Evolutionary conservation across 2,329 filamentous ascomycete genomes (phyloP).

Genomic region (Ascochyta lentis): DNA sequence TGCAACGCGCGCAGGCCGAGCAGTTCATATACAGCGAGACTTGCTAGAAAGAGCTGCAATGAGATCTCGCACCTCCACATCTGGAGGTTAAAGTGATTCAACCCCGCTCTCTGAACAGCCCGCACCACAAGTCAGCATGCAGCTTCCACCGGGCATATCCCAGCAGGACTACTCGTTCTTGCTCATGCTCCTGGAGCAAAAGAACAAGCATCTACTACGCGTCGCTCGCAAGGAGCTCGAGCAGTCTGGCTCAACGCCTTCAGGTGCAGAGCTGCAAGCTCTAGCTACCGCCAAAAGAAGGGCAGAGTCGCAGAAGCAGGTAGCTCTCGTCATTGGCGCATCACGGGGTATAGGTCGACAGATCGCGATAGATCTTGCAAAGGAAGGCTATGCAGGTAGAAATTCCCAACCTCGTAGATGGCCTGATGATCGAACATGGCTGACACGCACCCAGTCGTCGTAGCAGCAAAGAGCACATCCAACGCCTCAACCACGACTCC

Average conservation of each 20-base stretch:
- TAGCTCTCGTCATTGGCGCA: slow-evolving; percentile 76
- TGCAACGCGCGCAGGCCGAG: neutral
- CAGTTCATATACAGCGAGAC: neutral
- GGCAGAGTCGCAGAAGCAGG: slow-evolving; percentile 48
- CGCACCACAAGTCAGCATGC: neutral
- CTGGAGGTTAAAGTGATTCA: slow-evolving; percentile 1
- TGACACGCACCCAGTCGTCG: slow-evolving; percentile 61
- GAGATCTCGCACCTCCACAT: neutral
- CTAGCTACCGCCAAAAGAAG: slow-evolving; percentile 10
- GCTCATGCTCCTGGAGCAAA: slow-evolving; percentile 1
- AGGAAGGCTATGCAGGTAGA: slow-evolving; percentile 72
- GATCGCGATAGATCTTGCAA: slow-evolving; percentile 77
- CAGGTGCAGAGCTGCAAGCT: neutral
- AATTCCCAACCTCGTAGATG: neutral
- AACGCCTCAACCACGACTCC: slow-evolving; percentile 62
- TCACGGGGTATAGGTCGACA: slow-evolving; percentile 83
- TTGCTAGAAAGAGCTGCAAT: neutral
- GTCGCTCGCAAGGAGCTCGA: slow-evolving; percentile 4
- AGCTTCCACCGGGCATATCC: neutral
- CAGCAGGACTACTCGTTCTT: neutral
- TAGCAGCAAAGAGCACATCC: slow-evolving; percentile 77
- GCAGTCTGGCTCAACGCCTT: neutral
- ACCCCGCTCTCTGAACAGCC: neutral
- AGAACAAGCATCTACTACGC: neutral
- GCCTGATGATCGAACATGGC: neutral